Evolutionary conservation across 2,329 filamentous ascomycete genomes (phyloP).

Genomic region (Neocucurbitaria cava): DNA sequence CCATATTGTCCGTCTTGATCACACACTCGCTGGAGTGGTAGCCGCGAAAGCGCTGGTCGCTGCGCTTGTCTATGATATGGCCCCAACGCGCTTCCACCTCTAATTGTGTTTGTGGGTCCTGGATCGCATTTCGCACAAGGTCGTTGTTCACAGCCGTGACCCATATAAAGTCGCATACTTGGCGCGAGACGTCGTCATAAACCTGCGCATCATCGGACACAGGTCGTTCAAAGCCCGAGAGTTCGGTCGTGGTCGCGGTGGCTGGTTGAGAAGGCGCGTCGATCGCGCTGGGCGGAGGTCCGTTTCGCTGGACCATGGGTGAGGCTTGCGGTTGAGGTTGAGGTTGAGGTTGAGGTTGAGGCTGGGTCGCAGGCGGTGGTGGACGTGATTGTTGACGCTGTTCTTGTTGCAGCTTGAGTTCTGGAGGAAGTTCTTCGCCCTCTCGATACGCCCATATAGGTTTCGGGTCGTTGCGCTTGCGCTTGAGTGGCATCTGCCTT

Average conservation of each 20-base stretch:
- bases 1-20: constrained; percentile 26
- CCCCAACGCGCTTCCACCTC: constrained; percentile 97
- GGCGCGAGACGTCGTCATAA: constrained; percentile 75
- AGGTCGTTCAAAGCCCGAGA: constrained; percentile 58
- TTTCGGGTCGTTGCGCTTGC: constrained; percentile 46
- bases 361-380: constrained; percentile 19
- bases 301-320: constrained; percentile 26
- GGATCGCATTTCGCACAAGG: constrained; percentile 62
- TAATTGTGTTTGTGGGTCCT: constrained; percentile 69
- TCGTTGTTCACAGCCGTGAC: constrained; percentile 70
- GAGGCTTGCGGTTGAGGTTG: constrained; percentile 22
- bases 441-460: constrained; percentile 47
- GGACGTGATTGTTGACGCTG: constrained; percentile 32
- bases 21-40: constrained; percentile 67
- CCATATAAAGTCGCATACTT: constrained; percentile 83
- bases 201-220: constrained; percentile 72
- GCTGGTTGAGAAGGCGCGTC: constrained; percentile 13
- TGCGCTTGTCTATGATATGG: constrained; percentile 73
- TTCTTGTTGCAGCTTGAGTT: constrained; percentile 32
- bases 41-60: constrained; percentile 72
- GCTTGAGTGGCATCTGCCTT: constrained; percentile 40
- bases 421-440: constrained; percentile 32
- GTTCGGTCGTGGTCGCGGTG: constrained; percentile 16
- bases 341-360: constrained; percentile 21
- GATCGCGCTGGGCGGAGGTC: constrained; percentile 17